Percentiles rank a stretch among this genome's conserved stretches.
Conservation (phyloP, 306 rosid genomes). For the Oxytropis ochrocephala region DNA sequence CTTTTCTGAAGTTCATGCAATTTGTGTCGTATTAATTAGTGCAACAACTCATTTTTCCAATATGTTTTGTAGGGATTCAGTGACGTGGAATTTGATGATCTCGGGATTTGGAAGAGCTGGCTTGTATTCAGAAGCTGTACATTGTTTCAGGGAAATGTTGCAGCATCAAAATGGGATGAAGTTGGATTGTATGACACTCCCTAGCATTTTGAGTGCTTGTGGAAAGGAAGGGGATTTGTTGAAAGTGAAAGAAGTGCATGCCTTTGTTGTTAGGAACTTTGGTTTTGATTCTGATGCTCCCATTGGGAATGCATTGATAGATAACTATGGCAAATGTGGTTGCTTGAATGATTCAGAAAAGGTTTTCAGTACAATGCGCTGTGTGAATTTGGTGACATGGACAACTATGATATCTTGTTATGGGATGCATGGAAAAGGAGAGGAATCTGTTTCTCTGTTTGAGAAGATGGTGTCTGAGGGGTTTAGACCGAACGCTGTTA, state of each 20-base stretch:
- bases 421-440: constrained; percentile 65
- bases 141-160: constrained; percentile 42
- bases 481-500: constrained; percentile 46
- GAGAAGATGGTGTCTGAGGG: constrained; percentile 43
- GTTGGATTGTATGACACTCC: constrained; percentile 51
- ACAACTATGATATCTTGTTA: constrained; percentile 68
- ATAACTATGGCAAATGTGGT: constrained; percentile 63
- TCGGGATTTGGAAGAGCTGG: constrained; percentile 53
- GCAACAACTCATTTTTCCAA: constrained; percentile 28
- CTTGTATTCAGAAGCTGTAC: constrained; percentile 34
- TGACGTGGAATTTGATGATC: constrained; percentile 60
- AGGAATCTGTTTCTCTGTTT: constrained; percentile 43
- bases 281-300: constrained; percentile 36
- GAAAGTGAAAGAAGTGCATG: constrained; percentile 62
- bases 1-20: too few relatives aligned
- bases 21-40: neutral
- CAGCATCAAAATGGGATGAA: constrained; percentile 19
- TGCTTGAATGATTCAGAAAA: constrained; percentile 43
- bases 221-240: constrained; percentile 63
- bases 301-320: constrained; percentile 59
- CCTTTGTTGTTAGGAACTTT: constrained; percentile 33
- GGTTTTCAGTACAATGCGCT: constrained; percentile 37
- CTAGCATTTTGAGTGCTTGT: constrained; percentile 55
- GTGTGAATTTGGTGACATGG: constrained; percentile 51
- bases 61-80: constrained; percentile 40